phyloP scores from a whole-genome alignment of 495 filamentous ascomycete genomes.

The Cairneyella variabilis region DNA sequence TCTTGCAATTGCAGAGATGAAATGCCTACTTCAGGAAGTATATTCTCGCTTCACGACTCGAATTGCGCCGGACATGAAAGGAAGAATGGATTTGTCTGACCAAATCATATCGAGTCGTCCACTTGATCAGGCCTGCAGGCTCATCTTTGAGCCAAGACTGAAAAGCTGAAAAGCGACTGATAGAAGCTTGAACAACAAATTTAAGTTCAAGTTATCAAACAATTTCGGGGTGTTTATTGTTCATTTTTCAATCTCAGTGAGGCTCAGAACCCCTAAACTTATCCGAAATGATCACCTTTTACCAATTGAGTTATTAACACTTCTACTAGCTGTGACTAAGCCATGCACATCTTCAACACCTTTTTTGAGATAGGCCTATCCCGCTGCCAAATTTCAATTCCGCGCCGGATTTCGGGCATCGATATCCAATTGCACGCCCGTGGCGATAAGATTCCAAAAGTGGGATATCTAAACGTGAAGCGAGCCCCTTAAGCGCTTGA shows the following conservation, averaged over 20 bases:
- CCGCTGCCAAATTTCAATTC: neutral
- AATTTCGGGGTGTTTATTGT: too few relatives aligned
- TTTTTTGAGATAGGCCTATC: too few relatives aligned
- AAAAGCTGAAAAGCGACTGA: too few relatives aligned
- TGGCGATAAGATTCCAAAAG: neutral
- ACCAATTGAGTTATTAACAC: too few relatives aligned
- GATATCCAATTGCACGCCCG: neutral
- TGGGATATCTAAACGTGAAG: neutral
- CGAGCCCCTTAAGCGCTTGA: neutral
- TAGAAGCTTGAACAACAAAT: too few relatives aligned
- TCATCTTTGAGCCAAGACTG: slow-evolving; percentile 15
- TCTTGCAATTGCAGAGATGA: slow-evolving; percentile 65
- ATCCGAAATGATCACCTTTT: too few relatives aligned
- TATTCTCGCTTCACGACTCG: slow-evolving; percentile 53
- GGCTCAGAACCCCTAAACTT: too few relatives aligned
- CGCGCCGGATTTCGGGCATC: neutral
- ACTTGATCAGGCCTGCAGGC: slow-evolving; percentile 22
- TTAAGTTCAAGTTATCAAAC: too few relatives aligned
- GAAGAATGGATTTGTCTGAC: slow-evolving; percentile 19
- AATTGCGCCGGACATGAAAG: slow-evolving; percentile 21
- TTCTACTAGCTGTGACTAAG: neutral
- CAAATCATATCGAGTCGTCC: slow-evolving; percentile 25
- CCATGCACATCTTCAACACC: too few relatives aligned
- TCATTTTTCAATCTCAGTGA: too few relatives aligned
- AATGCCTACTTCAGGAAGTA: slow-evolving; percentile 51